Conservation (phyloP, 176 grass and related monocot species). For the Chloris gayana region DNA sequence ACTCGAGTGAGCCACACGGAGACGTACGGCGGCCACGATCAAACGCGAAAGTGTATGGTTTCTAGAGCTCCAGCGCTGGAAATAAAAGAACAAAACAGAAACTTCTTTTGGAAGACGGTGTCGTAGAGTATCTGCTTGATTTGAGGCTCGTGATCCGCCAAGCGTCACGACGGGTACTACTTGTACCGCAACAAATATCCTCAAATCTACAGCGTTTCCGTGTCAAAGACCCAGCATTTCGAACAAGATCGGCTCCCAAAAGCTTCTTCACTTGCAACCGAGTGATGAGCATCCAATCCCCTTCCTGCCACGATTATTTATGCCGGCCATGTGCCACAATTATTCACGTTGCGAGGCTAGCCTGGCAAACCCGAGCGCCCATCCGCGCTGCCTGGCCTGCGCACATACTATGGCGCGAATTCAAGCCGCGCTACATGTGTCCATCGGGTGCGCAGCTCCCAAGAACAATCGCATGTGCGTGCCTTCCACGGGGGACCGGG, state of each 20-base stretch:
- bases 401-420: not conserved
- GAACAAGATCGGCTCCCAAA: no score
- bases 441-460: not conserved
- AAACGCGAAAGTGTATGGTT: not conserved
- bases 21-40: not conserved
- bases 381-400: not conserved
- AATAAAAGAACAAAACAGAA: not conserved
- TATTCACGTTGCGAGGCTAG: not conserved
- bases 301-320: constrained; percentile 5
- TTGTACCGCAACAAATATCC: no score
- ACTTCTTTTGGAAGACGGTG: not conserved
- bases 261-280: no score
- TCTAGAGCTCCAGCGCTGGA: no score
- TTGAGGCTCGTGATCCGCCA: not conserved
- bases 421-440: not conserved
- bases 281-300: not conserved
- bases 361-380: not conserved
- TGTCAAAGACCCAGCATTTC: no score
- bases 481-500: no score
- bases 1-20: not conserved
- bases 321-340: constrained; percentile 23
- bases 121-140: not conserved
- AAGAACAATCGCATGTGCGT: constrained; percentile 1
- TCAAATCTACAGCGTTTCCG: no score
- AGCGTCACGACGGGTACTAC: no score